Base-by-base conservation (phyloP, 192 early-diverging fungal genomes). In the Backusella westeae region DNA sequence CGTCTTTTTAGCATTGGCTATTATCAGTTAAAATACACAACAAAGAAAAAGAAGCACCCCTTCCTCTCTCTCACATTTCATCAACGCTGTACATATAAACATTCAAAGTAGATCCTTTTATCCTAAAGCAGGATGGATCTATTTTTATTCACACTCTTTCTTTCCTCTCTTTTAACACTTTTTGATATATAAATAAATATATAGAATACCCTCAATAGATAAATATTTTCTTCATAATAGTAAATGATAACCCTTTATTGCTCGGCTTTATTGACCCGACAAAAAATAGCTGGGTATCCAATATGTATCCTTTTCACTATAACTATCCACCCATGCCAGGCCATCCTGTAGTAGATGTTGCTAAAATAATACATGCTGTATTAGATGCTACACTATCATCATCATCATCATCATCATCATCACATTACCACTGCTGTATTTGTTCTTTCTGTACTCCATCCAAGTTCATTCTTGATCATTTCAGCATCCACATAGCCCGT, bases 311-410 rank as follows among this genome's bases (percentile, higher is more conserved):
- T 87, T 85, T 42, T 86, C 71, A 41, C 77, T 84, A 76, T 92
- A 89, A 67, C 73, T 69, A 76, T 95, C 94, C 23, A 93, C 83
- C 94, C 94, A 95, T 72, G 89, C 92, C 17, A 95, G 79, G 19
- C 92, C 90, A 72, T 94, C 93, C 38, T 90, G 86, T 71, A 94
- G 72, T 23, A 94, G 78, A 21, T 88, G 88, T 66, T 93, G 88
- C 91, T 91, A 74, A 38, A 35, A 34, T n/a, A 15, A 19, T 52
- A 49, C 36, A 4, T 8, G 35, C 17, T 59, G 21, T 26, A 59
- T 59, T 59, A 59, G 52, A 53, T 53, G 5, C 6, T 9, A 53
- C 8, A n/a, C 17, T 19, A n/a, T 52, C 23, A 53, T 44, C 4
- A 15, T 44, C 14, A n/a, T 52, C 23, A 53, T 44, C 4, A 15